Evolutionary conservation across 2,329 filamentous ascomycete genomes (phyloP).

Genomic region (Aspergillus japonicus): DNA sequence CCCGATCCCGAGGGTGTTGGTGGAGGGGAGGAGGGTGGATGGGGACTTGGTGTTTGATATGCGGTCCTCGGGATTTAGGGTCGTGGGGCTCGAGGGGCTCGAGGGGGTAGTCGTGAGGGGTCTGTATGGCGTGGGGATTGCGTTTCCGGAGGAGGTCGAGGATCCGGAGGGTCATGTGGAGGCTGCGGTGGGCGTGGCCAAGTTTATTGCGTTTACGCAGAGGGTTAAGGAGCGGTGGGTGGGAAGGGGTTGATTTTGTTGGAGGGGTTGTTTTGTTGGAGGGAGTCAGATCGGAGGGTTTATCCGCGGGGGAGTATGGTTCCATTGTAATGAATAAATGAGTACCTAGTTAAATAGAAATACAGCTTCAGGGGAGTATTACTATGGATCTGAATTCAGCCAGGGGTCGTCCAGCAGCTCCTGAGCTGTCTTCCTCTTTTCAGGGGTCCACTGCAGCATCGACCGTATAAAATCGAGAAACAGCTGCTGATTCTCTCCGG

Average conservation of each 20-base stretch:
- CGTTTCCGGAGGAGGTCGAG: background rate
- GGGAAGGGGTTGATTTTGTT: background rate
- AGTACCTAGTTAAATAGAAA: too few relatives aligned
- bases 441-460: slow-evolving; percentile 24
- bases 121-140: background rate
- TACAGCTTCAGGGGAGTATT: too few relatives aligned
- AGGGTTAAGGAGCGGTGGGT: background rate
- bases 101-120: background rate
- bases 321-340: too few relatives aligned
- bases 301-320: too few relatives aligned
- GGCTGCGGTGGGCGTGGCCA: background rate
- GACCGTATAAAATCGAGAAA: slow-evolving; percentile 22
- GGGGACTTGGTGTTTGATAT: background rate
- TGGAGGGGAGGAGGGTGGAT: background rate
- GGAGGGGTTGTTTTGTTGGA: too few relatives aligned
- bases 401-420: slow-evolving; percentile 23
- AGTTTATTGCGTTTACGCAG: background rate
- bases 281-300: too few relatives aligned
- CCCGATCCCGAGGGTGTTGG: background rate
- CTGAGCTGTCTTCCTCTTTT: slow-evolving; percentile 19
- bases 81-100: background rate
- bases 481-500: slow-evolving; percentile 12
- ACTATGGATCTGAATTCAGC: slow-evolving; percentile 6
- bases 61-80: background rate
- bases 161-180: background rate